Conservation (phyloP, 75 land plant genomes). For the Pinus taeda region DNA sequence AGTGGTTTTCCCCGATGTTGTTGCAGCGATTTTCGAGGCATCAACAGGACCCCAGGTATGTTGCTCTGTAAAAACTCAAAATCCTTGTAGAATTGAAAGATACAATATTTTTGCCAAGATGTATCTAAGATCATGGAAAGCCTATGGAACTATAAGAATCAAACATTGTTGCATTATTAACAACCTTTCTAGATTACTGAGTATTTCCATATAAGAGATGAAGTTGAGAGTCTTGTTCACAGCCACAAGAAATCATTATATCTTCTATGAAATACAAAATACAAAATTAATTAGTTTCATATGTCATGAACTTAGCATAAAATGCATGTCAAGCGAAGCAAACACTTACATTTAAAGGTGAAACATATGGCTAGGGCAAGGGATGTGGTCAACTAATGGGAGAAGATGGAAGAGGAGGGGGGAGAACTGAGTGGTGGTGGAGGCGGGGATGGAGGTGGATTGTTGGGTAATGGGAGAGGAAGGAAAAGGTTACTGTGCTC, state of each 20-base stretch:
- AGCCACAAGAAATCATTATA: background rate
- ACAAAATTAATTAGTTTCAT: background rate
- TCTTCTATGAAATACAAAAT: background rate
- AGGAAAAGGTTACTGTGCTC: conserved; percentile 19
- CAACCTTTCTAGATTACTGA: conserved; percentile 19
- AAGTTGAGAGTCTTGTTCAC: too few species aligned
- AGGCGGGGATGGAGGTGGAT: conserved; percentile 56
- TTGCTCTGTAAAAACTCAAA: conserved; percentile 16
- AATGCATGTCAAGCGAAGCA: background rate
- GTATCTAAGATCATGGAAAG: conserved; percentile 11
- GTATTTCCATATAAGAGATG: conserved; percentile 25
- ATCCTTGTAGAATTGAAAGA: conserved; percentile 13
- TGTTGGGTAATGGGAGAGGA: conserved; percentile 49
- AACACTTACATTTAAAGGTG: conserved; percentile 27
- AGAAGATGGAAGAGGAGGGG: conserved; percentile 20
- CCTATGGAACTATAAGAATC: conserved; percentile 11
- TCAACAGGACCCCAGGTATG: background rate
- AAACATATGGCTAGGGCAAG: conserved; percentile 20
- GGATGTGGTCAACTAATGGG: conserved; percentile 25
- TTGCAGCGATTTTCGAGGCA: too few species aligned
- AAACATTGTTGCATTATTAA: conserved; percentile 6
- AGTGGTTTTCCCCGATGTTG: too few species aligned
- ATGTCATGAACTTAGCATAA: background rate
- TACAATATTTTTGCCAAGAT: conserved; percentile 10
- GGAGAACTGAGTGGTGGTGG: conserved; percentile 13